Percentiles rank a stretch among this genome's conserved stretches.
Evolutionary conservation across 352 stramenopile species (phyloP).

Genomic region (Phytophthora cactorum): DNA sequence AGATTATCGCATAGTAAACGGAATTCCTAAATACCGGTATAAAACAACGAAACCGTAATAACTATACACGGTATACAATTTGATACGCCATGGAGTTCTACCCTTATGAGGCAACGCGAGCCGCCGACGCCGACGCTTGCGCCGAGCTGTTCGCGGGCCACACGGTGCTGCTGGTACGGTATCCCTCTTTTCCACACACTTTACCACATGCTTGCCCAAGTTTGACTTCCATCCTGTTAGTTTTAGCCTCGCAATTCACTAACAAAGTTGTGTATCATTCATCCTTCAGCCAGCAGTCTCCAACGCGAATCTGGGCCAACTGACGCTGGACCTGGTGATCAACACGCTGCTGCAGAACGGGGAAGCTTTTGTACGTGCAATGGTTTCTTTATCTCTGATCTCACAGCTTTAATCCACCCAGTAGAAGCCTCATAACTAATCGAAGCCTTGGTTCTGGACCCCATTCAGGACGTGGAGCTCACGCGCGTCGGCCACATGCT

Average conservation of each 20-base stretch:
- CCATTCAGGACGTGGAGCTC: slow-evolving; percentile 45
- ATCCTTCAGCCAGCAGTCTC: slow-evolving; percentile 69
- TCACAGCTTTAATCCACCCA: not conserved
- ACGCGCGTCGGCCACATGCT: slow-evolving; percentile 65
- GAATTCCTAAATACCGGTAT: too few species aligned
- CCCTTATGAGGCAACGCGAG: slow-evolving; percentile 26
- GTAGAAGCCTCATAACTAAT: slow-evolving; percentile 14
- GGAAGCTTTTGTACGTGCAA: slow-evolving; percentile 46
- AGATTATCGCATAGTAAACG: too few species aligned
- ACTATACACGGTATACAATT: too few species aligned
- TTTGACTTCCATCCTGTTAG: slow-evolving; percentile 2
- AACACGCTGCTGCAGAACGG: slow-evolving; percentile 74
- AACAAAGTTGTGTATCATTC: slow-evolving; percentile 23
- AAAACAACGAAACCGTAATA: too few species aligned
- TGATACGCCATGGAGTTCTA: slow-evolving; percentile 57
- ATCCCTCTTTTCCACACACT: not conserved
- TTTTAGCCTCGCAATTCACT: slow-evolving; percentile 6
- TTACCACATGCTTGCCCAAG: not conserved
- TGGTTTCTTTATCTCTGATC: not conserved
- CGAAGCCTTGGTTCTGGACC: slow-evolving; percentile 2
- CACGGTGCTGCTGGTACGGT: slow-evolving; percentile 62
- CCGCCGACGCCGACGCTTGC: slow-evolving; percentile 33
- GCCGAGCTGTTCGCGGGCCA: slow-evolving; percentile 54
- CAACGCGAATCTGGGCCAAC: slow-evolving; percentile 82
- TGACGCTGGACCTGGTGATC: slow-evolving; percentile 77